Evolutionary conservation across 1,139 yeast genomes (phyloP), one percentile per base, ranked within the genome.

Genomic region (Taiozyma sp.): DNA sequence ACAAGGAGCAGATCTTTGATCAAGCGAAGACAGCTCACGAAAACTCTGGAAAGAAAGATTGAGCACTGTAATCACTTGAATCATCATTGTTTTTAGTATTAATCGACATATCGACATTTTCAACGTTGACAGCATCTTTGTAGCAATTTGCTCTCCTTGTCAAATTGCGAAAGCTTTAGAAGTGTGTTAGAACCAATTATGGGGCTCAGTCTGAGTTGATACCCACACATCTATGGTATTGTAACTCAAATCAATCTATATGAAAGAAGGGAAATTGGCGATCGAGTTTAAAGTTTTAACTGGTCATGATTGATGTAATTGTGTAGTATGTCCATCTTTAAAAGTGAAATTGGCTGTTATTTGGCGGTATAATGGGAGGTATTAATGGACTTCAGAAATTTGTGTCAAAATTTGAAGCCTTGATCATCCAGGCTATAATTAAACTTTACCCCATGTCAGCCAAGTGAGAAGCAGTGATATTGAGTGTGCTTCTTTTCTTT

Each of bases 21-120:
- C 58, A 57, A 41, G 59, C 55, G 30, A 46, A 53, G 43, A 51
- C 48, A 12, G 49, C 50, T 12, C 52, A 50, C 34, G 51, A 54
- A 12, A 51, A 16, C 1, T 38, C 27, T 8, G 9, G n/a, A 3
- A 45, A 36, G 30, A 36, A 36, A n/a, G 41, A 34, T 6, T 44
- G 34, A 34, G 13, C 4, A 7, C 38, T 8, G 3, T 3, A 34
- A 34, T n/a, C 13, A 13, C 38, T 13, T 34, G 19, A 34, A 9
- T 10, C 29, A 27, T 9, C 2, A 4, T 27, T 27, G 29, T 27
- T 27, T 27, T 27, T 27, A 27, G 30, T 28, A 28, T 24, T 24
- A 32, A n/a, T n/a, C n/a, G n/a, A n/a, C n/a, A n/a, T n/a, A 32
- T 32, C 14, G 16, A 32, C 8, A 30, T 5, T 14, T 10, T 30